Evolutionary conservation across 2,329 filamentous ascomycete genomes (phyloP), one percentile per base, ranked within the genome.

Genomic region (Xylaria polymorpha): DNA sequence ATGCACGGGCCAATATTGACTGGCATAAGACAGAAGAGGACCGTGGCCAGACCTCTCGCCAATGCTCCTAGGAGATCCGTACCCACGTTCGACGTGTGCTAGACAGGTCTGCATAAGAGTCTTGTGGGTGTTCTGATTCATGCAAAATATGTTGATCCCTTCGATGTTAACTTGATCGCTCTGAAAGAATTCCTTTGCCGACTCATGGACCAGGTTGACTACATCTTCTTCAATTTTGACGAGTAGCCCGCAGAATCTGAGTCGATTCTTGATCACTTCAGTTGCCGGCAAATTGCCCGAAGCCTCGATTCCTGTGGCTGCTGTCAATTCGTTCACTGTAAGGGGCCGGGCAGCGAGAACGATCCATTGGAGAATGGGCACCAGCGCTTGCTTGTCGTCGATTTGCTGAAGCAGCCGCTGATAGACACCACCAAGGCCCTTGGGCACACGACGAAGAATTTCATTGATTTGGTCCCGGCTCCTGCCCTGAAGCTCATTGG

Each of bases 311-410:
- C 29, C 39, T 22, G 61, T 10, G 12, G 64, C 64, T 9, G 3
- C 32, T 14, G 64, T 29, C 25, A 66, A 48, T 61, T 66, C 64
- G 4, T 48, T 4, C 7, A 66, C n/a, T 22, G 29, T 61, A 6
- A 66, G n/a, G 5, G 64, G 64, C 41, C 58, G 37, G 35, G 64
- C 57, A 14, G 64, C 64, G 50, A 66, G 64, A 20, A 66, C 64
- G 39, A 66, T 18, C 58, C 64, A 66, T 61, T 61, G 64, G 48
- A 66, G 64, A 56, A 66, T 61, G 25, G 64, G 48, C 0, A 61
- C 64, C 57, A 66, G 29, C 8, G 5, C 8, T 55, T 66, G 56
- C 20, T 66, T 61, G 48, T 66, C 64, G 7, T 61, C 64, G 39
- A 66, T 29, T 20, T 61, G 56, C 50, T 55, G 20, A n/a, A 66